These are phyloP conservation scores for Diphasiastrum complanatum DNA, from an alignment of 83 land plant genomes.

Conservation along the genomic window DNA sequence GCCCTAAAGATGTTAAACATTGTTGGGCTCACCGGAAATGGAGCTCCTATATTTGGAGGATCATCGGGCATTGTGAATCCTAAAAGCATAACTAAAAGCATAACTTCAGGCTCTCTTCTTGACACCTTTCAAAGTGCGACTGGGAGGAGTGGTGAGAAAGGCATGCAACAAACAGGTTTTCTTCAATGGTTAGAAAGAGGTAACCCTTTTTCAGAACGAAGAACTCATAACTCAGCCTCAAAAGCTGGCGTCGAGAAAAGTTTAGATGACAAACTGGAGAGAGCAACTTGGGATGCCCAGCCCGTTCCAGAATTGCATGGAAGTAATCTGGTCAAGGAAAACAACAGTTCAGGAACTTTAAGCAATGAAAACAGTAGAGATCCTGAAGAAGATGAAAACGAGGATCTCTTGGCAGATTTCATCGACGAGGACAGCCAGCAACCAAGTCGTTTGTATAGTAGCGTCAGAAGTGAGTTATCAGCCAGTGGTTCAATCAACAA, in stretches of 20 bases:
- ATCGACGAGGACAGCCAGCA: slow-evolving; percentile 99
- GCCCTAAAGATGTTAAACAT: slow-evolving; percentile 60
- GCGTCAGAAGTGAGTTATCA: slow-evolving; percentile 9
- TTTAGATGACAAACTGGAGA: not conserved
- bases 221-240: slow-evolving; percentile 13
- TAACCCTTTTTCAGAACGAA: slow-evolving; percentile 61
- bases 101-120: too few species aligned
- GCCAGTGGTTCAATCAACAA: slow-evolving; percentile 1
- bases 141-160: slow-evolving; percentile 12
- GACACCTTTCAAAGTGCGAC: not conserved
- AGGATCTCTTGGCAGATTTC: slow-evolving; percentile 94
- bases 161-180: slow-evolving; percentile 52
- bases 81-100: too few species aligned
- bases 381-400: slow-evolving; percentile 76
- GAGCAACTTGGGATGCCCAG: too few species aligned
- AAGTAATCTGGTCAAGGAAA: too few species aligned
- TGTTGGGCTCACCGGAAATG: slow-evolving; percentile 86
- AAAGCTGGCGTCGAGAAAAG: too few species aligned
- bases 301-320: too few species aligned
- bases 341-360: slow-evolving; percentile 7
- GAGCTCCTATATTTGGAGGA: slow-evolving; percentile 60
- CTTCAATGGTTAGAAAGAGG: slow-evolving; percentile 59
- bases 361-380: slow-evolving; percentile 9
- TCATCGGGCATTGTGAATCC: too few species aligned
- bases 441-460: slow-evolving; percentile 65